Conservation (phyloP, 345 rosid species). For the Gossypium mustelinum region DNA sequence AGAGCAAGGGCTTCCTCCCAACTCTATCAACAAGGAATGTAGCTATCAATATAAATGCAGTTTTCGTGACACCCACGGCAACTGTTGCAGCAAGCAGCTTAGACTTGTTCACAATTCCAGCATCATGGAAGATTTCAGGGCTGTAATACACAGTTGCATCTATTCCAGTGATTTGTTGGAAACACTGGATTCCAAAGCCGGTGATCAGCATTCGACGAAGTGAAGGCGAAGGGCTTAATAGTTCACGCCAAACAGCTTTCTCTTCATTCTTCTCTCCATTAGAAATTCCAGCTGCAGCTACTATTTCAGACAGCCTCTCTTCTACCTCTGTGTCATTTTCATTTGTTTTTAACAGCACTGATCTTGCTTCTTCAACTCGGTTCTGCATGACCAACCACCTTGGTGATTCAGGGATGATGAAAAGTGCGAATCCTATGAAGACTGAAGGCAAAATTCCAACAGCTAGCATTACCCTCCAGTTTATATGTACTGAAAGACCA, state of each 20-base stretch:
- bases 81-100: conserved; percentile 57
- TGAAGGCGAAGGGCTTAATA: conserved; percentile 64
- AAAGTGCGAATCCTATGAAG: conserved; percentile 70
- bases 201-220: conserved; percentile 56
- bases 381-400: conserved; percentile 85
- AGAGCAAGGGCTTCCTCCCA: conserved; percentile 67
- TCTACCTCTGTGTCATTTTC: conserved; percentile 68
- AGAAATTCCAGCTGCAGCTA: conserved; percentile 50
- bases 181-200: conserved; percentile 83
- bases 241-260: conserved; percentile 72
- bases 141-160: conserved; percentile 76
- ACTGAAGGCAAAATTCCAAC: conserved; percentile 83
- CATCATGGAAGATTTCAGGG: conserved; percentile 50
- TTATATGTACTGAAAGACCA: conserved; percentile 55
- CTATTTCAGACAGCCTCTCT: conserved; percentile 75
- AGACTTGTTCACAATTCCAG: conserved; percentile 46
- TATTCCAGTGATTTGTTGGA: conserved; percentile 64
- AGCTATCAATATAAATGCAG: conserved; percentile 51
- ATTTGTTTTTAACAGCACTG: conserved; percentile 67
- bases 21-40: conserved; percentile 50
- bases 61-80: conserved; percentile 62
- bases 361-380: conserved; percentile 65
- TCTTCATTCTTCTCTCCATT: conserved; percentile 33
- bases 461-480: conserved; percentile 91
- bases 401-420: conserved; percentile 85